Conservation (phyloP, 345 rosid genomes). For the Kandelia obovata region DNA sequence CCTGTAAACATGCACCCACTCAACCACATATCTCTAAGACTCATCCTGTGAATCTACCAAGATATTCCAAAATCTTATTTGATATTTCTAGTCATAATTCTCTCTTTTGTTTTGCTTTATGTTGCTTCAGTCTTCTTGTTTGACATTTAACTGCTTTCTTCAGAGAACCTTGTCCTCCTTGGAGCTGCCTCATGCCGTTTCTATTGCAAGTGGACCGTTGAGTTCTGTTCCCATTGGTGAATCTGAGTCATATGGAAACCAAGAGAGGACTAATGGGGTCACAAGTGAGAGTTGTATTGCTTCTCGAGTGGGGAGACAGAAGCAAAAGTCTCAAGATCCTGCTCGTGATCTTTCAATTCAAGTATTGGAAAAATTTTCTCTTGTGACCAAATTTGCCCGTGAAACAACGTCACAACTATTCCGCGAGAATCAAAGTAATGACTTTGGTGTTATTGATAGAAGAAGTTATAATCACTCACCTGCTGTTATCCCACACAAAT, state of each 20-base stretch:
- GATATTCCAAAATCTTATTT: background rate
- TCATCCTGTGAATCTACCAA: background rate
- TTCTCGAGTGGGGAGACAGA: slow-evolving; percentile 50
- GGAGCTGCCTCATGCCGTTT: slow-evolving; percentile 80
- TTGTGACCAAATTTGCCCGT: slow-evolving; percentile 93
- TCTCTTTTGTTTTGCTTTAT: background rate
- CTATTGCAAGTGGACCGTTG: slow-evolving; percentile 56
- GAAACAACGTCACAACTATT: slow-evolving; percentile 80
- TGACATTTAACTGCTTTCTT: slow-evolving; percentile 24
- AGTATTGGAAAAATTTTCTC: slow-evolving; percentile 81
- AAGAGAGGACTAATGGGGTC: slow-evolving; percentile 40
- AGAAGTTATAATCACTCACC: slow-evolving; percentile 37
- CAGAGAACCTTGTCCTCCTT: slow-evolving; percentile 90
- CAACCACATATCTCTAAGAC: background rate
- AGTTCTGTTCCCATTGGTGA: slow-evolving; percentile 25
- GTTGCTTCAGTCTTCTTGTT: background rate
- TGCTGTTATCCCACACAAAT: slow-evolving; percentile 38
- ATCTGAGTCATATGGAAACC: slow-evolving; percentile 41
- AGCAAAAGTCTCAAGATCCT: slow-evolving; percentile 81
- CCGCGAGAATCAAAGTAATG: slow-evolving; percentile 60
- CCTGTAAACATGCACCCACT: background rate
- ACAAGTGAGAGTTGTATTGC: slow-evolving; percentile 27
- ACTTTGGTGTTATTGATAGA: slow-evolving; percentile 57
- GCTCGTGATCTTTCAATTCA: slow-evolving; percentile 89
- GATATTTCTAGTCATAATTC: background rate